Evolutionary conservation across 2,329 filamentous ascomycete species (phyloP).

Genomic region (Trichophaea hybrida): DNA sequence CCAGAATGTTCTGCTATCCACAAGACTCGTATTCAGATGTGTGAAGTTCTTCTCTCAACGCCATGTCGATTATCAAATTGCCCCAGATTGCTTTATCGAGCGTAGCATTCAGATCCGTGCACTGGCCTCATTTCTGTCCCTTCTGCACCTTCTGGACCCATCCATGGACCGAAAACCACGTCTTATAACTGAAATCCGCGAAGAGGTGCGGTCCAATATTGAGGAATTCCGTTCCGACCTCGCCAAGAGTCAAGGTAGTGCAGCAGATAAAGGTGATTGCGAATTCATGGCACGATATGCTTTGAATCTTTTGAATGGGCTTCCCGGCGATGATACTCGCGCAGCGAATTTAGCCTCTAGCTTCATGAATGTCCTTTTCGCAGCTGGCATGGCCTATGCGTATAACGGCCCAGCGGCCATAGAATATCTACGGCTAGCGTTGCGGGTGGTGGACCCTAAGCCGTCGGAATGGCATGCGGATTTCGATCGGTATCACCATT

Average conservation of each 20-base stretch:
- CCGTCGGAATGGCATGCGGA: not conserved
- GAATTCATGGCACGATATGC: constrained; percentile 1
- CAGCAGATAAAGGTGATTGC: constrained; percentile 3
- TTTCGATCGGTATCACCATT: constrained; percentile 2
- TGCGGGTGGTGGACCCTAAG: not conserved
- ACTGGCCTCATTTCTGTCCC: not conserved
- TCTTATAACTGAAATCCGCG: not conserved
- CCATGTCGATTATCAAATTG: not conserved
- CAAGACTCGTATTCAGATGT: not conserved
- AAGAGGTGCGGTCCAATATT: not conserved
- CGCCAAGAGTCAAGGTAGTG: not conserved
- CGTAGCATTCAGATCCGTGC: not conserved
- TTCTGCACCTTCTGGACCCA: not conserved
- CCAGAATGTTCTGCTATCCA: not conserved
- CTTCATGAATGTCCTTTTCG: constrained; percentile 1
- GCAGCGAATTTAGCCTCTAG: not conserved
- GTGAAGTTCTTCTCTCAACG: not conserved
- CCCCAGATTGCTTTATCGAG: constrained; percentile 4
- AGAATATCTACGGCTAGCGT: not conserved
- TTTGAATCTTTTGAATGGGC: not conserved
- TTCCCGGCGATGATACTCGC: not conserved
- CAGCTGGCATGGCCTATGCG: constrained; percentile 1
- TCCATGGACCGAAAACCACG: not conserved
- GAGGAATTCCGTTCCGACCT: not conserved
- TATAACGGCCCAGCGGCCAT: not conserved